phyloP scores from a whole-genome alignment of 805 yeast genomes.

The Yamadazyma nakazawae region DNA sequence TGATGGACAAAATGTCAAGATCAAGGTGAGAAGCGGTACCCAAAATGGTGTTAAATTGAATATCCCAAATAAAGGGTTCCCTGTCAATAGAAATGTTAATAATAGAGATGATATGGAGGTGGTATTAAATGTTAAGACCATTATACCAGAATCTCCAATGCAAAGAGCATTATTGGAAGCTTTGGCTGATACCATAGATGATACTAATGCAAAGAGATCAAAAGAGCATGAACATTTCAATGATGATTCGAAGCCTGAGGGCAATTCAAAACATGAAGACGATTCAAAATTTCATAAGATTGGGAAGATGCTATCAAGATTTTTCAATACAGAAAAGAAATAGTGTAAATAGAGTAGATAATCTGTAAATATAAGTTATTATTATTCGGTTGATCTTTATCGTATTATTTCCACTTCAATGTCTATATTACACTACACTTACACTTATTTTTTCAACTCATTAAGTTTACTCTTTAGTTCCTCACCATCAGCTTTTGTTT shows the following conservation, averaged over 20 bases:
- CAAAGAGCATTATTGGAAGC: constrained; percentile 91
- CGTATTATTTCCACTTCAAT: background rate
- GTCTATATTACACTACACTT: constrained; percentile 6
- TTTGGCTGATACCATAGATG: constrained; percentile 86
- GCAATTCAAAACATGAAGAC: constrained; percentile 32
- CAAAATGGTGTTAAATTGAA: constrained; percentile 71
- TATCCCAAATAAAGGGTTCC: constrained; percentile 86
- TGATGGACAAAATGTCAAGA: constrained; percentile 69
- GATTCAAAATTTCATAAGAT: constrained; percentile 53
- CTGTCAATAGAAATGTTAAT: constrained; percentile 48
- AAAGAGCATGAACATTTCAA: constrained; percentile 41
- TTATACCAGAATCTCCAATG: constrained; percentile 74
- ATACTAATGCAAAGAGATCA: constrained; percentile 69
- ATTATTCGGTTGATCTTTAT: background rate
- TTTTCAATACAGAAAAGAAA: constrained; percentile 45
- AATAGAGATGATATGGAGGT: constrained; percentile 82
- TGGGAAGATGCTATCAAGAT: constrained; percentile 55
- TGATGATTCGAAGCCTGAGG: constrained; percentile 17
- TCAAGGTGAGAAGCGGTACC: constrained; percentile 82
- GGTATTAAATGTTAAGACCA: constrained; percentile 63
- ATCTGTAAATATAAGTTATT: constrained; percentile 11
- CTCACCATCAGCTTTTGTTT: constrained; percentile 66
- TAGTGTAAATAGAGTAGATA: background rate
- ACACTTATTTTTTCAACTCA: constrained; percentile 13
- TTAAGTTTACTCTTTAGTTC: constrained; percentile 41